Conservation (phyloP, 78 protist genomes). For the Dictyostelium firmibasis region DNA sequence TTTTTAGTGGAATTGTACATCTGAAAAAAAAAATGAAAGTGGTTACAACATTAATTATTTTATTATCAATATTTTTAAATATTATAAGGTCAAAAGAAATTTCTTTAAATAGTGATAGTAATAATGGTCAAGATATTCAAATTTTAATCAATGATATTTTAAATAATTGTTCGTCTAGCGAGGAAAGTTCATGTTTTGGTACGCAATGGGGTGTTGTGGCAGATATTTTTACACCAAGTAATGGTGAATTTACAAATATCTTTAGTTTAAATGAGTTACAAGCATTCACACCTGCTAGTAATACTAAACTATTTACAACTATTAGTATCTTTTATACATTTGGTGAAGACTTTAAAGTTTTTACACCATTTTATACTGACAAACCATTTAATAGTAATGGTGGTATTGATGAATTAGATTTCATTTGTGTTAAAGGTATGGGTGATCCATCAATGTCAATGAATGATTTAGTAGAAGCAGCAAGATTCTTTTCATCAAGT, state of each 20-base stretch:
- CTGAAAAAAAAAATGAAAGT: neutral
- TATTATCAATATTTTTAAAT: neutral
- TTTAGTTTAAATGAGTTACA: neutral
- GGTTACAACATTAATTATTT: neutral
- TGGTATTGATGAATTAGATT: neutral
- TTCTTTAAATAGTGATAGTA: neutral
- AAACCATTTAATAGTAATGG: neutral
- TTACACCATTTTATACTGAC: constrained; percentile 53
- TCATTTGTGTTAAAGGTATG: constrained; percentile 36
- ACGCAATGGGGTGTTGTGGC: constrained; percentile 4
- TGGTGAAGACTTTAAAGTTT: constrained; percentile 42
- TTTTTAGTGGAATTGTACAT: neutral
- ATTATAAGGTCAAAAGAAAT: neutral
- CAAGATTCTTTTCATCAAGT: neutral
- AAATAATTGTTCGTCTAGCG: neutral
- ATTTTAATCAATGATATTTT: neutral
- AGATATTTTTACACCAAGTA: neutral
- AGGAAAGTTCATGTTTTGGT: constrained; percentile 22
- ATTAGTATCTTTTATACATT: constrained; percentile 4
- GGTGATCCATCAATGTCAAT: constrained; percentile 66
- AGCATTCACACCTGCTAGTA: constrained; percentile 43
- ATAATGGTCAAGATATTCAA: neutral
- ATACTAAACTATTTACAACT: constrained; percentile 49
- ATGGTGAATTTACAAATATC: neutral
- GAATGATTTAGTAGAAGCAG: neutral